Percentiles rank a stretch among this genome's conserved stretches.
Conservation (phyloP, 176 grass and related monocot genomes). For the maize (Zea mays) region Zm-B73-REFERENCE-NAM-5.0 NC_050098.1:233861501-233862000, state of each 20-base stretch:
- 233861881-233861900: background rate
- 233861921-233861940: constrained; percentile 7
- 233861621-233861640: constrained; percentile 55
- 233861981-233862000: constrained; percentile 84
- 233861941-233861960: constrained; percentile 33
- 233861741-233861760: background rate
- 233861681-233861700: background rate
- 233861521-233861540: too few relatives aligned
- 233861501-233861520: too few relatives aligned
- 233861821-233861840: constrained; percentile 60
- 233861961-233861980: constrained; percentile 85
- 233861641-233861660: constrained; percentile 67
- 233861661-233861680: background rate
- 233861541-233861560: too few relatives aligned
- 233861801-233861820: constrained; percentile 74
- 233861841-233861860: constrained; percentile 68
- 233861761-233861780: constrained; percentile 49
- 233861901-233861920: background rate
- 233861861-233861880: constrained; percentile 77
- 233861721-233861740: constrained; percentile 9
- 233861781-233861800: constrained; percentile 69
- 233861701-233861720: constrained; percentile 8
- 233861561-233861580: constrained; percentile 3
- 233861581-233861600: constrained; percentile 27
- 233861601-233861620: constrained; percentile 70